phyloP scores from a whole-genome alignment of 169 alveolate species.

The Cryptosporidium parvum region DNA sequence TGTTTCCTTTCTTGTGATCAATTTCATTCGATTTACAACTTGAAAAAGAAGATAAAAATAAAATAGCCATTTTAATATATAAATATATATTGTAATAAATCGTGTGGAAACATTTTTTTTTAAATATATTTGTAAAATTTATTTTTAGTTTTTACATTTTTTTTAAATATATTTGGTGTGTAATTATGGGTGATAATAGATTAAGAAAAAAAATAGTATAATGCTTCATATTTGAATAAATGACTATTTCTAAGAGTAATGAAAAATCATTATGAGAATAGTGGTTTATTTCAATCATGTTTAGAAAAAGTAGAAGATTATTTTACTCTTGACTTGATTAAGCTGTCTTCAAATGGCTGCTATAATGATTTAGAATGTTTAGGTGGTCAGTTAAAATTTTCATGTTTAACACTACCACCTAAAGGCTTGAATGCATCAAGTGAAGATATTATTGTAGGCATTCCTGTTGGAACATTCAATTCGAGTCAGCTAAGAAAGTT shows the following conservation, averaged over 20 bases:
- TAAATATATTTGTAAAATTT: not conserved
- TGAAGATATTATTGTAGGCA: constrained; percentile 49
- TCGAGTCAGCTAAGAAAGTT: constrained; percentile 33
- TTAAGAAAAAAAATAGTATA: not conserved
- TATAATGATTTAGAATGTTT: constrained; percentile 6
- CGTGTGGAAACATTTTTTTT: constrained; percentile 20
- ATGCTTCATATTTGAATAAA: not conserved
- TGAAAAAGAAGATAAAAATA: constrained; percentile 11
- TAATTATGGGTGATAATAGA: constrained; percentile 26
- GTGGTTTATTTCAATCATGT: constrained; percentile 37
- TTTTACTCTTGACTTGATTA: constrained; percentile 25
- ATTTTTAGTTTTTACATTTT: not conserved
- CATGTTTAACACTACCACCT: constrained; percentile 37
- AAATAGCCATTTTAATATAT: constrained; percentile 16
- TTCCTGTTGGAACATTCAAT: constrained; percentile 35
- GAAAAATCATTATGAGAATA: constrained; percentile 19
- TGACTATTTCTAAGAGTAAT: constrained; percentile 14
- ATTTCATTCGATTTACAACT: not conserved
- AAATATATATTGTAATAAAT: not conserved
- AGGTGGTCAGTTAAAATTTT: constrained; percentile 29
- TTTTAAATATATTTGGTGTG: constrained; percentile 21
- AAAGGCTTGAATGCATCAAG: not conserved
- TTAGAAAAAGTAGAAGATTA: constrained; percentile 21
- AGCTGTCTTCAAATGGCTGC: constrained; percentile 10
- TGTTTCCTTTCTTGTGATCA: constrained; percentile 27